phyloP scores from a whole-genome alignment of 2,329 filamentous ascomycete species.

The Calonectria crousiana region DNA sequence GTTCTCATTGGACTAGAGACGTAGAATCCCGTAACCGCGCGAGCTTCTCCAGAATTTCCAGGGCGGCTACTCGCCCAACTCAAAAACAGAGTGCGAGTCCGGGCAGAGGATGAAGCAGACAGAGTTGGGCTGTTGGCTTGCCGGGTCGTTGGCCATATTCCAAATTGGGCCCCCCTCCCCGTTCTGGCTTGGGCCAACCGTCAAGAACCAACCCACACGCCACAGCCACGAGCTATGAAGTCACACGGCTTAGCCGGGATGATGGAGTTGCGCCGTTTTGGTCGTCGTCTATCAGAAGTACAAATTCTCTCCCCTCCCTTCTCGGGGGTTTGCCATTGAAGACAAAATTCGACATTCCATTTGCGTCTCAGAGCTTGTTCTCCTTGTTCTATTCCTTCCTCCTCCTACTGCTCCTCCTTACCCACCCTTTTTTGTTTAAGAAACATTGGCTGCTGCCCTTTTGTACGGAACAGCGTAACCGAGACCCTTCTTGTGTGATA shows the following conservation, averaged over 20 bases:
- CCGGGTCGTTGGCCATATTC: not conserved
- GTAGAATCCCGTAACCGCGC: not conserved
- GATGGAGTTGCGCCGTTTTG: slow-evolving; percentile 1
- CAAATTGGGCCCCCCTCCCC: not conserved
- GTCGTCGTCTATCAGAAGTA: not conserved
- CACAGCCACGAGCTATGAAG: slow-evolving; percentile 12
- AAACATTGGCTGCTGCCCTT: not conserved
- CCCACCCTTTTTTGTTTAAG: not conserved
- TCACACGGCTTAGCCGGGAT: slow-evolving; percentile 6
- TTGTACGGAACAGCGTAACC: not conserved
- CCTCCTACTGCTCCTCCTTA: not conserved
- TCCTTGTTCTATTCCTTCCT: not conserved
- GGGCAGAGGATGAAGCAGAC: not conserved
- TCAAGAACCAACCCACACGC: slow-evolving; percentile 5
- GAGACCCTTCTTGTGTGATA: not conserved
- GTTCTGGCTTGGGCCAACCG: slow-evolving; percentile 6
- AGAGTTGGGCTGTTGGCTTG: slow-evolving; percentile 1
- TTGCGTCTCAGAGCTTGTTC: not conserved
- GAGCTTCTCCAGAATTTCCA: not conserved
- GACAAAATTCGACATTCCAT: not conserved
- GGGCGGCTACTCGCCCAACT: not conserved
- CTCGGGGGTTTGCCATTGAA: not conserved
- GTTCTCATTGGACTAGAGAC: not conserved
- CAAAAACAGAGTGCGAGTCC: slow-evolving; percentile 8
- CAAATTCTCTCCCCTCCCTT: not conserved